Percentiles rank a stretch among this genome's conserved stretches.
These are phyloP conservation scores for Lasiodiplodia citricola DNA, from an alignment of 2,329 filamentous ascomycete genomes.

Conservation along the genomic window DNA sequence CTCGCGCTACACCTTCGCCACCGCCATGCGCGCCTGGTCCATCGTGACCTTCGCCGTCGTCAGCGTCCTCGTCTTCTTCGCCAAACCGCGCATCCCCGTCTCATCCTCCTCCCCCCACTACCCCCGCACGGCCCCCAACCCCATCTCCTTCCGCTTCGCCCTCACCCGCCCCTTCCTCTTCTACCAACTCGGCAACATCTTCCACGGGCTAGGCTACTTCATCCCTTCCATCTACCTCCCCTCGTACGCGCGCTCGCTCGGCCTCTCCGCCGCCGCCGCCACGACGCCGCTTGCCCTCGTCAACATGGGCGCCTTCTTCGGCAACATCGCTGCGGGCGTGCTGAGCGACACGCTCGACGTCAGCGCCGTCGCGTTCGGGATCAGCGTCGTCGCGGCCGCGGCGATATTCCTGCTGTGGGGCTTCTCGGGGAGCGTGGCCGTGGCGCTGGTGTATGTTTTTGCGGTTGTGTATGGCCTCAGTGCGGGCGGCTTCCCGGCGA, in stretches of 20 bases:
- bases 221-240: constrained; percentile 52
- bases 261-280: constrained; percentile 41
- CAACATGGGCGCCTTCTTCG: constrained; percentile 46
- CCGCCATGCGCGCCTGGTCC: constrained; percentile 48
- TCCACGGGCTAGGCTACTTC: constrained; percentile 52
- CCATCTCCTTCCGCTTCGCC: neutral
- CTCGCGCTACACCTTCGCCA: constrained; percentile 45
- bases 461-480: constrained; percentile 50
- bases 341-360: constrained; percentile 48
- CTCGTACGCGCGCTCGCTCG: constrained; percentile 42
- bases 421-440: constrained; percentile 42
- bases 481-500: constrained; percentile 46
- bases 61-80: constrained; percentile 39
- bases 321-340: constrained; percentile 45
- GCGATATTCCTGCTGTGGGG: constrained; percentile 54
- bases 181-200: constrained; percentile 49
- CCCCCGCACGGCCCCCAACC: neutral
- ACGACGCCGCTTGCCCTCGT: constrained; percentile 47
- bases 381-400: constrained; percentile 42
- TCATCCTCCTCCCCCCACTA: constrained; percentile 34
- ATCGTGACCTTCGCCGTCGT: constrained; percentile 38
- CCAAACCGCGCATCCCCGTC: constrained; percentile 33
- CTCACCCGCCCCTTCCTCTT: constrained; percentile 30
- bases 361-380: constrained; percentile 44
- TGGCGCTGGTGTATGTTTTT: constrained; percentile 50